Evolutionary conservation across 257 asterid genomes (phyloP), one percentile per base, ranked within the genome.

Genomic region (Solanum stenotomum): DNA sequence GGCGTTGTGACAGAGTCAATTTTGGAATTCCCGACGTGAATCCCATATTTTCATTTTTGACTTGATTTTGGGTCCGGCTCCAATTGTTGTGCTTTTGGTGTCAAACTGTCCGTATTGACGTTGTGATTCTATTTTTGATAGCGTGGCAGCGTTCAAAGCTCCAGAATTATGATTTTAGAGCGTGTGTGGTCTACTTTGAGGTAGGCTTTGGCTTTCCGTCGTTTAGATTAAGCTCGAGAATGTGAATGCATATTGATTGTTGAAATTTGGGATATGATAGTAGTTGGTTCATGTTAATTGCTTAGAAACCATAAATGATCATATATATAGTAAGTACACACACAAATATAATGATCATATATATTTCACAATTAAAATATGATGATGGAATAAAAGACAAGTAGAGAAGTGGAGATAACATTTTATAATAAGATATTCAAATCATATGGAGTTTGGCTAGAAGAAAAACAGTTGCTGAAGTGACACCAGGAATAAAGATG

Each of bases 381-480:
- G 49, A 74, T 74, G 9, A 20, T 20, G 18, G 29, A 77, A 40
- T 78, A 40, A 27, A 78, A 3, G 5, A 11, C 63, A n/a, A 78
- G 63, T 78, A 40, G 20, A 23, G 33, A 37, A 22, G 22, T 22
- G 49, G 52, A 37, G 31, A 37, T 49, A 49, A 23, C 33, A 10
- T 20, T 40, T 4, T 77, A 78, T 13, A 20, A 40, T 20, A 42
- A 78, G 65, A 25, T 42, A 10, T 78, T 34, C 91, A 94, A 16
- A 93, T 89, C 89, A 90, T 93, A 89, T 93, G 91, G 42, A 93
- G 92, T 87, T 92, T 92, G 27, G 96, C 96, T 31, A 94, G 94
- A 86, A 92, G 87, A 37, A 93, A 92, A 65, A 93, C 96, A 67
- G 94, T 89, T 31, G 92, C 95, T 37, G 98, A 94, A 86, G 98